Conservation (phyloP, 2,329 filamentous ascomycete genomes). For the Calonectria leucothoes region DNA sequence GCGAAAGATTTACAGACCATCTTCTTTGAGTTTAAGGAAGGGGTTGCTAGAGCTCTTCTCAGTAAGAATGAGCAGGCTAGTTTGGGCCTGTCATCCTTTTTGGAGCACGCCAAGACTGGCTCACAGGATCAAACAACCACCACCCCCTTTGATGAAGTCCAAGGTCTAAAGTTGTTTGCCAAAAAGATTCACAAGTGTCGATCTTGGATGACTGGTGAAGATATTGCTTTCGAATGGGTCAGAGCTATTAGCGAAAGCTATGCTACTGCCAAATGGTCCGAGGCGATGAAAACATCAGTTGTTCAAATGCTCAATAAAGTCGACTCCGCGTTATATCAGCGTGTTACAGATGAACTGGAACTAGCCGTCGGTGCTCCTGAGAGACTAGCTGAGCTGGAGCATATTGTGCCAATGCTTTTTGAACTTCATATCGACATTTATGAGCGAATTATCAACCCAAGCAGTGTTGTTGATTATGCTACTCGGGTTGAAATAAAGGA, state of each 20-base stretch:
- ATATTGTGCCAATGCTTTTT: slow-evolving; percentile 68
- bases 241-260: slow-evolving; percentile 63
- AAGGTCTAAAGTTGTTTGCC: slow-evolving; percentile 65
- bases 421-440: slow-evolving; percentile 73
- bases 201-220: slow-evolving; percentile 65
- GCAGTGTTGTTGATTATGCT: slow-evolving; percentile 62
- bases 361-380: slow-evolving; percentile 38
- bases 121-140: slow-evolving; percentile 62
- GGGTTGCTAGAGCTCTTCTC: slow-evolving; percentile 64
- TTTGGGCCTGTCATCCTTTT: slow-evolving; percentile 69
- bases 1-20: slow-evolving; percentile 62
- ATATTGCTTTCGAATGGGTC: slow-evolving; percentile 71
- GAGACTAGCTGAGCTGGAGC: slow-evolving; percentile 50
- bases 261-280: slow-evolving; percentile 66
- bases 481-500: slow-evolving; percentile 62
- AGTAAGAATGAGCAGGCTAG: slow-evolving; percentile 64
- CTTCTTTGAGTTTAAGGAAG: slow-evolving; percentile 63
- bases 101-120: slow-evolving; percentile 71
- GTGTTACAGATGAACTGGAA: slow-evolving; percentile 57
- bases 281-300: slow-evolving; percentile 66
- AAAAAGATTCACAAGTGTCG: slow-evolving; percentile 54
- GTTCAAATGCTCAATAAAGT: slow-evolving; percentile 66
- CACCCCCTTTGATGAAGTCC: slow-evolving; percentile 62
- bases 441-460: slow-evolving; percentile 68
- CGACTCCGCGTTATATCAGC: slow-evolving; percentile 64